Percentiles rank a stretch among this genome's conserved stretches.
Evolutionary conservation across 176 grass and related monocot species (phyloP).

Genomic region (Themeda triandra): DNA sequence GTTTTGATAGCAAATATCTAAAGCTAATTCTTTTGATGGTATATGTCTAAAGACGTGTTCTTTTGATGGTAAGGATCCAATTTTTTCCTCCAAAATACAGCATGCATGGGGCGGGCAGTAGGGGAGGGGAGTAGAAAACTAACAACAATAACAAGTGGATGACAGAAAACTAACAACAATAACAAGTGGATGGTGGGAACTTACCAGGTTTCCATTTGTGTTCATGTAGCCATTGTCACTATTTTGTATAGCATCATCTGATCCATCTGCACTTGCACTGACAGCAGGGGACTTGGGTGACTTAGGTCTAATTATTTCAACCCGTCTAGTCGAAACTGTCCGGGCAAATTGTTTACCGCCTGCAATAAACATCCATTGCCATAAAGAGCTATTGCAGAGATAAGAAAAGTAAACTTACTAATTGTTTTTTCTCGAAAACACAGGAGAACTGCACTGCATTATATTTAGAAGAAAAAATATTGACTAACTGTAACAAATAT

Average conservation of each 20-base stretch:
- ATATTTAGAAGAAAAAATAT: neutral
- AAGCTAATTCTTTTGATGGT: too few species aligned
- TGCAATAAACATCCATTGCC: conserved; percentile 38
- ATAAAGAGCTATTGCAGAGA: neutral
- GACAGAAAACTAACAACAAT: neutral
- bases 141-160: neutral
- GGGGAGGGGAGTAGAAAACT: neutral
- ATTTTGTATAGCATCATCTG: conserved; percentile 37
- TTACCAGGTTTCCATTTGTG: conserved; percentile 65
- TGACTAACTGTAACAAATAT: neutral
- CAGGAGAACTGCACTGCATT: too few species aligned
- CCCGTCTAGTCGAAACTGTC: conserved; percentile 57
- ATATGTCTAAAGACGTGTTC: too few species aligned
- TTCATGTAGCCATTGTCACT: conserved; percentile 59
- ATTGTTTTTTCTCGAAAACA: neutral
- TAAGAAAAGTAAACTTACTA: neutral
- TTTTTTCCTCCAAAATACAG: neutral
- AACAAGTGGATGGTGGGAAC: conserved; percentile 23
- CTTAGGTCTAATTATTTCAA: conserved; percentile 49
- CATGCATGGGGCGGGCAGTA: neutral
- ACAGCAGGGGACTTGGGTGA: conserved; percentile 77
- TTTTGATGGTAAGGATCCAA: neutral
- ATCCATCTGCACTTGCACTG: conserved; percentile 65
- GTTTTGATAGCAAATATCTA: too few species aligned
- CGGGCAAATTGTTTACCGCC: conserved; percentile 40